These are phyloP conservation scores for Sugiyamaella pinicola DNA, from an alignment of 1,139 yeast genomes.

Conservation along the genomic window DNA sequence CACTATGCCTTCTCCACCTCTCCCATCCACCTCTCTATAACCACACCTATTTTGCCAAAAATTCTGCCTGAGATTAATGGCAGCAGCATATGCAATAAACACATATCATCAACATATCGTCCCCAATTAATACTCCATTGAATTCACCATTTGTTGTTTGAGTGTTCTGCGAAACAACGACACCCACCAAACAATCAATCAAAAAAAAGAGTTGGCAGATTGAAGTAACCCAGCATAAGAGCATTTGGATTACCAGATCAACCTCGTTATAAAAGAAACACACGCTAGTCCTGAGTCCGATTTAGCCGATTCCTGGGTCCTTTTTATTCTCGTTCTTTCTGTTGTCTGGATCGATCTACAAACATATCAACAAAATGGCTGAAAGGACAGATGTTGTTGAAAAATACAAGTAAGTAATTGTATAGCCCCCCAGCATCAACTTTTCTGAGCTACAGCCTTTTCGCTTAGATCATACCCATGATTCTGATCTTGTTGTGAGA, in stretches of 20 bases:
- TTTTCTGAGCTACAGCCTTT: too few relatives aligned
- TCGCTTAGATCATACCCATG: too few relatives aligned
- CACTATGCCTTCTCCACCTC: background rate
- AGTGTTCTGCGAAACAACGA: too few relatives aligned
- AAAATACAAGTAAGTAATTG: conserved; percentile 46
- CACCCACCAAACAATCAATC: background rate
- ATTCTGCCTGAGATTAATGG: background rate
- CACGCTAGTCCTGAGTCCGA: too few relatives aligned
- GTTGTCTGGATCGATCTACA: background rate
- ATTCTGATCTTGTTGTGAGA: background rate
- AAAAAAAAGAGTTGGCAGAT: too few relatives aligned
- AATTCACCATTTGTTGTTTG: background rate
- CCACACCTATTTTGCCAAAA: background rate
- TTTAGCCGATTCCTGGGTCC: background rate
- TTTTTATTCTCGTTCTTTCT: background rate
- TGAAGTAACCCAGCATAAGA: too few relatives aligned
- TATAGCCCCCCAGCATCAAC: too few relatives aligned
- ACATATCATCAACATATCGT: background rate
- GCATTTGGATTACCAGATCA: too few relatives aligned
- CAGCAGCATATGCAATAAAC: background rate
- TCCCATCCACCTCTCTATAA: background rate
- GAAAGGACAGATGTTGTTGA: conserved; percentile 41
- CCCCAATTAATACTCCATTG: background rate
- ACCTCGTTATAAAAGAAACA: too few relatives aligned
- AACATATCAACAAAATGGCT: conserved; percentile 30